These are phyloP conservation scores for Graphiopsis chlorocephala DNA, from an alignment of 2,329 filamentous ascomycete species.

Conservation along the genomic window DNA sequence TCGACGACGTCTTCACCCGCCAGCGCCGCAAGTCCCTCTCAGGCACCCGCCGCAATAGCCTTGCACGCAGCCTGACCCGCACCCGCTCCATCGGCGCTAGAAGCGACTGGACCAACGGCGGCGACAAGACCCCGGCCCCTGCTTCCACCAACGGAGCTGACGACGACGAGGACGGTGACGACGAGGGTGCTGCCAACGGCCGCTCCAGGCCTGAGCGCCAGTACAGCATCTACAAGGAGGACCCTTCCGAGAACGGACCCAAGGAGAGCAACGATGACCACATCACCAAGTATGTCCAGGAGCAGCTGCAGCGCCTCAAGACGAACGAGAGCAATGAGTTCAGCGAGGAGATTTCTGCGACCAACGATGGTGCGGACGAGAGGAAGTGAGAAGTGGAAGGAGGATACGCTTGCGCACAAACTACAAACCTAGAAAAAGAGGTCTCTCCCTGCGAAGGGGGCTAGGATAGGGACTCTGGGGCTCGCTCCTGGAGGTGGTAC, in stretches of 20 bases:
- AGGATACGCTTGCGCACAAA: neutral
- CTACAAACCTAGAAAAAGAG: neutral
- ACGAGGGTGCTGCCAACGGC: conserved; percentile 16
- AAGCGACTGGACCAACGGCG: conserved; percentile 62
- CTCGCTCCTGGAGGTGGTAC: neutral
- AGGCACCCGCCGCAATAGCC: conserved; percentile 66
- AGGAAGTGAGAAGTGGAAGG: neutral
- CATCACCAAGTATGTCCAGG: conserved; percentile 76
- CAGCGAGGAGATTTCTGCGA: conserved; percentile 61
- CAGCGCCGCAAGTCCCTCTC: conserved; percentile 40
- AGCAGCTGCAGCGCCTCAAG: conserved; percentile 73
- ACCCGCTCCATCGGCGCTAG: conserved; percentile 75
- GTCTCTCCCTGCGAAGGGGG: neutral
- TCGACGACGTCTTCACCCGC: conserved; percentile 80
- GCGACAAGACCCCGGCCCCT: conserved; percentile 26
- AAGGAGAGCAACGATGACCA: conserved; percentile 52
- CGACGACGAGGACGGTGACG: conserved; percentile 36
- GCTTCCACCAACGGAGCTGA: conserved; percentile 32
- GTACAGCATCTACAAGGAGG: conserved; percentile 52
- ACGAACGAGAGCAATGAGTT: conserved; percentile 55
- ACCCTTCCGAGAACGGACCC: conserved; percentile 42
- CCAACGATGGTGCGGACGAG: conserved; percentile 28
- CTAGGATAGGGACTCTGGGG: neutral
- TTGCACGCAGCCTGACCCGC: conserved; percentile 31
- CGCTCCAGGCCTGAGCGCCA: conserved; percentile 33